phyloP scores from a whole-genome alignment of 2,329 filamentous ascomycete genomes.

The Colletotrichum tropicicola region DNA sequence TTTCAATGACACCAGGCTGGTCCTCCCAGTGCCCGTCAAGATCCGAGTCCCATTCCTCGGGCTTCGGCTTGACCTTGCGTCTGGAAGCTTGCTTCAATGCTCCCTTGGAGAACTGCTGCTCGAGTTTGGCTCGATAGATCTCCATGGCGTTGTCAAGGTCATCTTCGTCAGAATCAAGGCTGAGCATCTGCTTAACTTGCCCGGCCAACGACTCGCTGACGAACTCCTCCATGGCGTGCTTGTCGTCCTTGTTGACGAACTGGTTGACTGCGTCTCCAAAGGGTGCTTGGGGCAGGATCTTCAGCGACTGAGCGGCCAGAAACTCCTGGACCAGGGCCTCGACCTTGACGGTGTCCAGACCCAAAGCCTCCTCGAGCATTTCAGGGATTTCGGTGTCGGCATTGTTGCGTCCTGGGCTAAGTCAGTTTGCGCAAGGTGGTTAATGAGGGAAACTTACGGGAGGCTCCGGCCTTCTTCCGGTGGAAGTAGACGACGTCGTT shows the following conservation, averaged over 20 bases:
- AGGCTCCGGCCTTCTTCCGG: conserved; percentile 77
- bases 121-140: conserved; percentile 73
- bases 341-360: conserved; percentile 82
- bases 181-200: conserved; percentile 76
- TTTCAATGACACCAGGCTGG: conserved; percentile 72
- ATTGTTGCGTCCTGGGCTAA: conserved; percentile 43
- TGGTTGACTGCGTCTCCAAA: conserved; percentile 94
- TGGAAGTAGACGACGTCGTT: conserved; percentile 96
- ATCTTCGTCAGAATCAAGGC: conserved; percentile 72
- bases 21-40: conserved; percentile 88
- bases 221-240: conserved; percentile 86
- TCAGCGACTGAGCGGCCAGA: conserved; percentile 85
- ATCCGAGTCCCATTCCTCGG: conserved; percentile 88
- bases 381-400: conserved; percentile 70
- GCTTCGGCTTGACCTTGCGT: conserved; percentile 75
- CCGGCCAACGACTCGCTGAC: conserved; percentile 76
- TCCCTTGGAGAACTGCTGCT: conserved; percentile 76
- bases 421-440: not conserved
- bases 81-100: conserved; percentile 58
- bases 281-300: conserved; percentile 89
- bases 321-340: conserved; percentile 90
- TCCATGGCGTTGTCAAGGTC: conserved; percentile 81
- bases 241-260: conserved; percentile 96
- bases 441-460: conserved; percentile 46
- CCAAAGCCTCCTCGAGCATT: conserved; percentile 68